Evolutionary conservation across 2,329 filamentous ascomycete species (phyloP), one percentile per base, ranked within the genome.

Genomic region (Penicillium sp.): DNA sequence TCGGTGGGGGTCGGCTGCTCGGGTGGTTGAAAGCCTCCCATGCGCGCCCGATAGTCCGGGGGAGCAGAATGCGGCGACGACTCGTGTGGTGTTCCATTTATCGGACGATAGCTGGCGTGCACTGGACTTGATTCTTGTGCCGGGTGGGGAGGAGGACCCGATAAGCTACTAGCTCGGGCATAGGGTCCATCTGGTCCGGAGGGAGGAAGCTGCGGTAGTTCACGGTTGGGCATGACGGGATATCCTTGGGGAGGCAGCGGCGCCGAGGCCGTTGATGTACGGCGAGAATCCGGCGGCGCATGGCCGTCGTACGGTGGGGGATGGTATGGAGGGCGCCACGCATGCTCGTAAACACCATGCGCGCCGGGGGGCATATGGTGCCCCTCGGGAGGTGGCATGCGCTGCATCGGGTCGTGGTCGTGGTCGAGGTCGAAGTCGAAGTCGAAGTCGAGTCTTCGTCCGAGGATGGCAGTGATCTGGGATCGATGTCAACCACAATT

Each of bases 61-160:
- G 65, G 65, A 16, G 64, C 67, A 20, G 67, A 65, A 46, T 68
- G 66, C 24, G 69, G 65, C 5, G 63, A 58, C 2, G 61, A 30
- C 27, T 71, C 68, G 43, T 70, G 66, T 5, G 69, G 54, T 13
- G 59, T 52, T 51, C 69, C 69, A 52, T 69, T 72, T 51, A 71
- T 66, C 13, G 67, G 50, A 9, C 66, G 68, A 48, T 63, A 72
- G 33, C 44, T 53, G 6, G 61, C 47, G 52, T 67, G 66, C 28
- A 63, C 58, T 13, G 66, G 57, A 50, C 44, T 59, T 35, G 58
- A 44, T 28, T 69, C 68, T 11, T 63, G 50, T n/a, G 63, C 56
- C 11, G 66, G 57, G 44, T 66, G 68, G 14, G 61, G 47, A 16
- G 68, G 63, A 16, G 68, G 63, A 30, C 59, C 63, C 10, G 69